Evolutionary conservation across 2,329 filamentous ascomycete genomes (phyloP).

Genomic region (Diplodia mutila): DNA sequence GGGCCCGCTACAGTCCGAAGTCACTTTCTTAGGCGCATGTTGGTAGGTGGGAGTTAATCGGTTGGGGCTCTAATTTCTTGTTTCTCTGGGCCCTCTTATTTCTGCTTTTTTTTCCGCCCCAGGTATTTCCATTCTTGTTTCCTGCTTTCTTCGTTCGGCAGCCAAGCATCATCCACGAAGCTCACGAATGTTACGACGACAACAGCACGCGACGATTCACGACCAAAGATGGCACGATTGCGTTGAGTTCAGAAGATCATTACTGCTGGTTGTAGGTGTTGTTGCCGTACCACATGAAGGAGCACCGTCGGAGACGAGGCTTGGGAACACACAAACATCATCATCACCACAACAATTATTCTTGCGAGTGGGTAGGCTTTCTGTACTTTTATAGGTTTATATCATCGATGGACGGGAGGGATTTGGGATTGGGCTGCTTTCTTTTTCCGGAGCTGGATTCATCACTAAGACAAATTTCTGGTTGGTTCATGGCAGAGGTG

Average conservation of each 20-base stretch:
- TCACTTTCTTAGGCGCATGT: constrained; percentile 11
- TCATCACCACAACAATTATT: constrained; percentile 11
- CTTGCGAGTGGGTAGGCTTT: constrained; percentile 15
- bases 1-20: too few species aligned
- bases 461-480: neutral
- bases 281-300: constrained; percentile 9
- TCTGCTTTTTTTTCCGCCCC: neutral
- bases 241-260: constrained; percentile 3
- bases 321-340: neutral
- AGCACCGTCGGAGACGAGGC: constrained; percentile 7
- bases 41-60: constrained; percentile 18
- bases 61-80: constrained; percentile 8
- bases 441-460: neutral
- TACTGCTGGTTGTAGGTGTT: constrained; percentile 16
- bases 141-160: neutral
- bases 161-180: constrained; percentile 20
- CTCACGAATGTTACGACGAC: constrained; percentile 23
- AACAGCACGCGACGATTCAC: constrained; percentile 22
- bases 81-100: neutral
- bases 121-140: neutral
- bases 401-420: neutral
- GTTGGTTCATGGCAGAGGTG: constrained; percentile 6
- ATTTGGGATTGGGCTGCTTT: neutral
- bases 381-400: constrained; percentile 16
- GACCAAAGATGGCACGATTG: constrained; percentile 18